Percentiles rank a stretch among this genome's conserved stretches.
Conservation (phyloP, 768 basidiomycete species). For the Rhodotorula paludigena region DNA sequence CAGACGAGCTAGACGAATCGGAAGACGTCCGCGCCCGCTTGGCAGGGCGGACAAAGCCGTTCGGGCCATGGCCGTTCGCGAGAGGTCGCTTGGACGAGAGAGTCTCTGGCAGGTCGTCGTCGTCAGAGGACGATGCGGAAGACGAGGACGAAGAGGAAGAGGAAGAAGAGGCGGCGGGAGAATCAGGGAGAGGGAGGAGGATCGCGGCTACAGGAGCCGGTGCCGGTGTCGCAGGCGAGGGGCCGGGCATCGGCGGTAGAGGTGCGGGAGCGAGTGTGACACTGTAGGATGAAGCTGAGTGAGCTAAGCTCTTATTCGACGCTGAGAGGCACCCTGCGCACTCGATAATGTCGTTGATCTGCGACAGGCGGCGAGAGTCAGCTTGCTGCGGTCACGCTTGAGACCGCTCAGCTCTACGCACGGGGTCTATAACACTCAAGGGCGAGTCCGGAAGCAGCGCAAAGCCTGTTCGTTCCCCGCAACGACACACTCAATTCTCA, state of each 20-base stretch:
- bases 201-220: not conserved
- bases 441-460: conserved; percentile 14
- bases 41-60: not conserved
- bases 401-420: not conserved
- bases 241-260: not conserved
- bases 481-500: not conserved
- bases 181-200: conserved; percentile 6
- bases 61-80: not conserved
- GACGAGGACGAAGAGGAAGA: not conserved
- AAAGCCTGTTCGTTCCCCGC: conserved; percentile 11
- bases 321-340: not conserved
- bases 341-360: conserved; percentile 38
- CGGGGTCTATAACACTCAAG: conserved; percentile 26
- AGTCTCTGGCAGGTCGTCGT: not conserved
- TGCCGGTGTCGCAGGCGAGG: not conserved
- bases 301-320: not conserved
- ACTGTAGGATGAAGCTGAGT: not conserved
- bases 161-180: not conserved
- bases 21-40: not conserved
- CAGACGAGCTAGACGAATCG: not conserved
- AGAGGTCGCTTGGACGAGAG: not conserved
- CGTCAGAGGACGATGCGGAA: not conserved
- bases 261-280: conserved; percentile 6
- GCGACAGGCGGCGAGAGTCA: not conserved
- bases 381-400: not conserved